Evolutionary conservation across 306 rosid genomes (phyloP), one percentile per base, ranked within the genome.

Genomic region (Hippophae gyantsensis): DNA sequence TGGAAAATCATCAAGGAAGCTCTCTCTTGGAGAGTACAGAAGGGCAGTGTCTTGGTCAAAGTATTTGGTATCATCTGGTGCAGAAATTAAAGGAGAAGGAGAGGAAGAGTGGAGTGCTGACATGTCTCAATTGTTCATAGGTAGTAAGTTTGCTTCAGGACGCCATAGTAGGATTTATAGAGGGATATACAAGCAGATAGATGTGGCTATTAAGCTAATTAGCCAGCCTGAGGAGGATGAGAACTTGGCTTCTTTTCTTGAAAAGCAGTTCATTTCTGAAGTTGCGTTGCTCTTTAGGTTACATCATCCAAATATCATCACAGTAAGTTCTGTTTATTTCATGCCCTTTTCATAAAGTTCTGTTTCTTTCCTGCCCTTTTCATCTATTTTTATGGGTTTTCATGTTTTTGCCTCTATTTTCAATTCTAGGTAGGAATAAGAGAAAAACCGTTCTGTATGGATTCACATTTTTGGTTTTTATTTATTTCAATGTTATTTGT

Each of bases 101-200:
- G 97, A 85, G 67, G 89, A 85, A 23, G 95, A 93, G 58, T 93
- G 99, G 95, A 82, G 99, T 59, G 97, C 99, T 2, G 99, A 92
- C 26, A 79, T 92, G 90, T 93, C 99, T 7, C 86, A 84, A 69
- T 68, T 93, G 75, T 69, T 76, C 57, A 77, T 93, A 66, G 99
- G 97, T 12, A 69, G 77, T 14, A 93, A 80, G 51, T 86, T 88
- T 72, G 97, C 99, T 10, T 76, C 84, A 9, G 99, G 96, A 1
- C 84, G 89, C 3, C 97, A 92, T 26, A 92, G 99, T 60, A 76
- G 96, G 80, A 84, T 92, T 69, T 92, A 92, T 69, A 87, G 87
- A 76, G 99, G 99, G 0, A 66, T 83, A 5, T 92, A 92, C 48
- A 92, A 86, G 65, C 80, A 83, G 18, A 80, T 12, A 6, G 88